phyloP scores from a whole-genome alignment of 331 rosid genomes.

The Dryas integrifolia region DNA sequence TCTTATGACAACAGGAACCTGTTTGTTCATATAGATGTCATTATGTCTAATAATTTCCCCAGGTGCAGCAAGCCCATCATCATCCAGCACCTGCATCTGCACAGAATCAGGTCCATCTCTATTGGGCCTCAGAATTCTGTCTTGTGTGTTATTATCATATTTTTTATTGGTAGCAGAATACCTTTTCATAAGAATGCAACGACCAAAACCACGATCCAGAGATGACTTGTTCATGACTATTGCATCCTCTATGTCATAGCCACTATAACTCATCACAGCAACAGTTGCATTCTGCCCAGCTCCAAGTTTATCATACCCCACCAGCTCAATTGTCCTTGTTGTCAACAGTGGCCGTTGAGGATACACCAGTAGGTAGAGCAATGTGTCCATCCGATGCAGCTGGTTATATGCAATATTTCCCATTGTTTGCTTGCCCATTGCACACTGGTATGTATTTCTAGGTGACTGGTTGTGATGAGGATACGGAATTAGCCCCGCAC shows the following conservation, averaged over 20 bases:
- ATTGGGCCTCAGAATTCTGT: conserved; percentile 65
- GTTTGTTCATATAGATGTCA: conserved; percentile 68
- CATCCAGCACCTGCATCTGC: conserved; percentile 77
- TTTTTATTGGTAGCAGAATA: conserved; percentile 52
- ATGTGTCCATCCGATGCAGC: conserved; percentile 72
- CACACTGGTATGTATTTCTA: conserved; percentile 97
- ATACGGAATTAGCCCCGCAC: conserved; percentile 91
- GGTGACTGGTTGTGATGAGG: conserved; percentile 99
- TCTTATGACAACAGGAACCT: conserved; percentile 58
- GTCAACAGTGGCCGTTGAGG: conserved; percentile 93
- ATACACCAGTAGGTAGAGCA: conserved; percentile 87
- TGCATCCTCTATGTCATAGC: conserved; percentile 97
- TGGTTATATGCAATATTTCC: conserved; percentile 94
- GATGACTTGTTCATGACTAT: conserved; percentile 97
- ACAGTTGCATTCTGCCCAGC: conserved; percentile 98
- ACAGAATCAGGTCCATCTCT: conserved; percentile 41
- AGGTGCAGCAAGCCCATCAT: conserved; percentile 94
- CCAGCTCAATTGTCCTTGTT: conserved; percentile 89
- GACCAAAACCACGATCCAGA: conserved; percentile 97
- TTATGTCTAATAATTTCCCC: conserved; percentile 72
- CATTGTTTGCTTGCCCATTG: conserved; percentile 99
- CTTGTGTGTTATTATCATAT: conserved; percentile 56
- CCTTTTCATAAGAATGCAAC: conserved; percentile 92
- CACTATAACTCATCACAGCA: conserved; percentile 98
- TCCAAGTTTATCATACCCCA: conserved; percentile 96